Conservation (phyloP, 495 filamentous ascomycete species). For the Tuber aestivum region DNA sequence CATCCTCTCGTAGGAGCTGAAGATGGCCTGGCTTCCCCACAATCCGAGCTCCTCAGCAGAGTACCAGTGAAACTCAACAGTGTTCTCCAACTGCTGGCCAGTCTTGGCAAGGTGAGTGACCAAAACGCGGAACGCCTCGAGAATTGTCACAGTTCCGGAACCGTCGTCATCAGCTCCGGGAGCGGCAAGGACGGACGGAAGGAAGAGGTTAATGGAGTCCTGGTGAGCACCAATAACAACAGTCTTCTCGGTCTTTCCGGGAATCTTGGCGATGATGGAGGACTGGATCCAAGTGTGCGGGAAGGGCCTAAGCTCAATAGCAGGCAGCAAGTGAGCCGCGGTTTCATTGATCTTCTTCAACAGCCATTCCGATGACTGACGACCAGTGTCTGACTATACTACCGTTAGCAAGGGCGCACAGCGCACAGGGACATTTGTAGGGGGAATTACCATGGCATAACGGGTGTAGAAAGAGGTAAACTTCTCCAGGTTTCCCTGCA, state of each 20-base stretch:
- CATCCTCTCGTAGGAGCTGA: slow-evolving; percentile 70
- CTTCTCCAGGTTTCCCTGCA: slow-evolving; percentile 68
- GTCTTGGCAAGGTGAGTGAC: slow-evolving; percentile 54
- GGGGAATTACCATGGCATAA: slow-evolving; percentile 59
- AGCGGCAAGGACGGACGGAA: slow-evolving; percentile 73
- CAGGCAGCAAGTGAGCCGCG: slow-evolving; percentile 63
- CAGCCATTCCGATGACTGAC: slow-evolving; percentile 87
- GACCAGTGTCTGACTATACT: slow-evolving; percentile 62
- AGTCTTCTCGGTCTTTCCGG: slow-evolving; percentile 77
- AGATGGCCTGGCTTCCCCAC: slow-evolving; percentile 75
- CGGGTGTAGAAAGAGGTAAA: slow-evolving; percentile 81
- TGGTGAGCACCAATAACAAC: slow-evolving; percentile 71
- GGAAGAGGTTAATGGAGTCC: slow-evolving; percentile 83
- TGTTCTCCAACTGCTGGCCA: slow-evolving; percentile 60
- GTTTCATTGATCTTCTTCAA: slow-evolving; percentile 65
- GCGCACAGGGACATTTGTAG: not conserved
- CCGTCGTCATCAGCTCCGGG: slow-evolving; percentile 74
- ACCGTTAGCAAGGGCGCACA: not conserved
- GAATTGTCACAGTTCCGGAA: slow-evolving; percentile 70
- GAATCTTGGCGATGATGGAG: slow-evolving; percentile 87
- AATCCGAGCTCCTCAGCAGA: slow-evolving; percentile 87
- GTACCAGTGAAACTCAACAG: slow-evolving; percentile 95
- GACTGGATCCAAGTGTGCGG: slow-evolving; percentile 82
- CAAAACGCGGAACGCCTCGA: slow-evolving; percentile 63
- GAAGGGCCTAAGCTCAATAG: slow-evolving; percentile 67